Evolutionary conservation across 2,329 filamentous ascomycete genomes (phyloP).

Genomic region (Pyricularia sp.): DNA sequence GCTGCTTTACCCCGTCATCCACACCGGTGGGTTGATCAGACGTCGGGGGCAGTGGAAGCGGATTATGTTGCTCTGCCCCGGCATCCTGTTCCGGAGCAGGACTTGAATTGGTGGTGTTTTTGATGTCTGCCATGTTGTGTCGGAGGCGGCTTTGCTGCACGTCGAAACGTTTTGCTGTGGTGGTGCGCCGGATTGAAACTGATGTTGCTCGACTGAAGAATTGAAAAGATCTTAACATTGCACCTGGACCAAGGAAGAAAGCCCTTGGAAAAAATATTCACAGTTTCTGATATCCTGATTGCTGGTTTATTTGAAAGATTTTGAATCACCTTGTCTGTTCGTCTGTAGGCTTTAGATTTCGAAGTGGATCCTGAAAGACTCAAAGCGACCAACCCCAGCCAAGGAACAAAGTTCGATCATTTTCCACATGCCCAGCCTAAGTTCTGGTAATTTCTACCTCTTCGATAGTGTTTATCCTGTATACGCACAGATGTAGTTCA

Average conservation of each 20-base stretch:
- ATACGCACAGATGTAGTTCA: no score
- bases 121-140: background rate
- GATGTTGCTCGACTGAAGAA: background rate
- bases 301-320: background rate
- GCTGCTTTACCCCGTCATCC: background rate
- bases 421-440: background rate
- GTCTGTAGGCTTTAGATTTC: background rate
- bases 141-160: background rate
- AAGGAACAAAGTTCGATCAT: background rate
- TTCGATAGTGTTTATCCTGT: no score
- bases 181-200: background rate
- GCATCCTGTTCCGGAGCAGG: background rate
- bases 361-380: background rate
- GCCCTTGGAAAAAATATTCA: background rate
- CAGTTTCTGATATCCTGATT: background rate
- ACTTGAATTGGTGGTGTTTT: background rate
- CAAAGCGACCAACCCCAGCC: background rate
- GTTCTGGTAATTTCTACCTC: background rate
- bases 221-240: background rate
- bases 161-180: background rate
- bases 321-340: background rate
- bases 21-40: background rate
- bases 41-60: background rate
- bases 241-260: background rate
- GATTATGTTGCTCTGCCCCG: background rate